Evolutionary conservation across 306 rosid genomes (phyloP), one percentile per base, ranked within the genome.

Genomic region (Lotus japonicus): DNA sequence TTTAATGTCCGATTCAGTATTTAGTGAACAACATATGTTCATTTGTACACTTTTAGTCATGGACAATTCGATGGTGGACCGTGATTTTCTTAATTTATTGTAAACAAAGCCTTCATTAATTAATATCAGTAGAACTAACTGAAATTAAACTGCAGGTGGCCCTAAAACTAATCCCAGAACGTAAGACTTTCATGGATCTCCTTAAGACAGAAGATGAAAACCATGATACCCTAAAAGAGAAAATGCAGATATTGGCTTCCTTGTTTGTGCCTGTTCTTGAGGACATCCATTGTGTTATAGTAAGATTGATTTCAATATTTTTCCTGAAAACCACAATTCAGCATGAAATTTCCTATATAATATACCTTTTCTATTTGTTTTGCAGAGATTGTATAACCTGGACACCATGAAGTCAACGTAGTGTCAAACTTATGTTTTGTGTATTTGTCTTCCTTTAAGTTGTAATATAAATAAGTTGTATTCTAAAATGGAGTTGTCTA

Each of bases 151-250:
- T 80, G 81, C 81, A 92, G 98, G 89, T 92, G 56, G 97, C 97
- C 46, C 81, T 92, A 54, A 86, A 80, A 66, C 73, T 90, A 9
- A 86, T 92, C 15, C 98, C 98, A n/a, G 89, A 90, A 57, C 77
- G 53, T 12, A 74, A 85, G 73, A 77, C 70, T 43, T 86, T 92
- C 53, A 73, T 78, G 1, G 16, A 80, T 57, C 73, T 83, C 36
- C 96, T 92, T 31, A 86, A 68, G 84, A 70, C 53, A 15, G 82
- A 88, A 63, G 92, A 88, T 13, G 86, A 85, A 82, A 81, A 41
- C 75, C 21, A 50, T 49, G 94, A 85, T 5, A 33, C 76, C 39
- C 77, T 88, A 10, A 75, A 21, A 36, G 86, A 86, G 71, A 88
- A 90, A 59, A 86, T 88, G 56, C 82, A 83, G 50, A 82, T 71